These are phyloP conservation scores for Bidens hawaiensis DNA, from an alignment of 140 eudicot genomes.

Conservation along the genomic window DNA sequence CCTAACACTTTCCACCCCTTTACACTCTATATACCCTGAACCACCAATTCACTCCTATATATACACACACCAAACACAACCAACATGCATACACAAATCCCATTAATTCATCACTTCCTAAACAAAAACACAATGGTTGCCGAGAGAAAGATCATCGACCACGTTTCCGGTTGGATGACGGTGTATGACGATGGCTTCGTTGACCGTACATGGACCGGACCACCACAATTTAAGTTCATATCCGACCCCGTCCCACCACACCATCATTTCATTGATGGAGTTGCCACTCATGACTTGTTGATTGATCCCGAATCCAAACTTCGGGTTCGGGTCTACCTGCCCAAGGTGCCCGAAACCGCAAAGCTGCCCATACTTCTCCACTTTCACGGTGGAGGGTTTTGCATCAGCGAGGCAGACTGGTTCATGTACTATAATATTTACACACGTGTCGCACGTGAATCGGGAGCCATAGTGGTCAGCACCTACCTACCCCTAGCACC, in stretches of 20 bases:
- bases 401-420: conserved; percentile 54
- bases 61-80: conserved; percentile 11
- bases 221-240: conserved; percentile 73
- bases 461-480: conserved; percentile 30
- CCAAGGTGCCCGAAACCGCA: conserved; percentile 15
- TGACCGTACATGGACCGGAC: conserved; percentile 70
- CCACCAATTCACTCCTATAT: not conserved
- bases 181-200: conserved; percentile 54
- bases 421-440: conserved; percentile 59
- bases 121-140: conserved; percentile 18
- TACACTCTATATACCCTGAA: not conserved
- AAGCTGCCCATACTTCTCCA: conserved; percentile 57
- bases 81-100: not conserved
- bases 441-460: conserved; percentile 40
- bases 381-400: conserved; percentile 72
- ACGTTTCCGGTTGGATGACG: conserved; percentile 66
- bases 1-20: not conserved
- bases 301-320: conserved; percentile 14
- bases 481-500: conserved; percentile 65
- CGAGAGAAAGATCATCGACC: conserved; percentile 34
- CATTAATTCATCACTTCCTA: not conserved
- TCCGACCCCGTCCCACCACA: conserved; percentile 60
- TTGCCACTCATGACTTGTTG: conserved; percentile 38
- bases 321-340: conserved; percentile 48
- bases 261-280: conserved; percentile 46